Conservation (phyloP, 139 green algal species). For the Tetradesmus lagerheimii region DNA sequence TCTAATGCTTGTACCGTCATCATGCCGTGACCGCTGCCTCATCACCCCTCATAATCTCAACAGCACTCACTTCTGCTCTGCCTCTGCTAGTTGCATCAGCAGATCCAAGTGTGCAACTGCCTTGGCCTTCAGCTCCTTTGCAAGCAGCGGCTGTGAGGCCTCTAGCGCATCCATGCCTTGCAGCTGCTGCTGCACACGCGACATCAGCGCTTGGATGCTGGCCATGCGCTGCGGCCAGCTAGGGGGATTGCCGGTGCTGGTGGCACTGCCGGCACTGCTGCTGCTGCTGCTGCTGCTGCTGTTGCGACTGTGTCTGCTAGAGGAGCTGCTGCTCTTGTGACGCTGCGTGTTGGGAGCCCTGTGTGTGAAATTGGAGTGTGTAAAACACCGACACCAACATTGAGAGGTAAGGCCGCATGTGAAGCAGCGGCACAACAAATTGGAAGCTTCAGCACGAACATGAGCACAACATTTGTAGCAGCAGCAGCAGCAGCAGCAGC, state of each 20-base stretch:
- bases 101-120: conserved; percentile 22
- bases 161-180: neutral
- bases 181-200: conserved; percentile 18
- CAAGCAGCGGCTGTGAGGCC: neutral
- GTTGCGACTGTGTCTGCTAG: neutral
- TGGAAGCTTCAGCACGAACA: neutral
- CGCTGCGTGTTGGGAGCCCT: neutral
- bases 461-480: neutral
- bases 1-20: too few species aligned
- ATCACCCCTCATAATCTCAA: neutral
- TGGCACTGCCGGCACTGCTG: neutral
- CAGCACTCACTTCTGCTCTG: conserved; percentile 31
- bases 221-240: conserved; percentile 36
- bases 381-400: neutral
- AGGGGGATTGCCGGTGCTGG: neutral
- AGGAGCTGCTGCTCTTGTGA: neutral
- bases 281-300: neutral
- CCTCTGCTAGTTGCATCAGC: conserved; percentile 43
- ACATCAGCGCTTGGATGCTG: conserved; percentile 26
- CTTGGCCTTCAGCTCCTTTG: conserved; percentile 8
- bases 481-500: neutral
- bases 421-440: too few species aligned
- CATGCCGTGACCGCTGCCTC: neutral
- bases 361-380: neutral
- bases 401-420: too few species aligned